Percentiles rank a stretch among this genome's conserved stretches.
phyloP scores from a whole-genome alignment of 371 early-diverging fungal genomes.

The Catenaria anguillulae region DNA sequence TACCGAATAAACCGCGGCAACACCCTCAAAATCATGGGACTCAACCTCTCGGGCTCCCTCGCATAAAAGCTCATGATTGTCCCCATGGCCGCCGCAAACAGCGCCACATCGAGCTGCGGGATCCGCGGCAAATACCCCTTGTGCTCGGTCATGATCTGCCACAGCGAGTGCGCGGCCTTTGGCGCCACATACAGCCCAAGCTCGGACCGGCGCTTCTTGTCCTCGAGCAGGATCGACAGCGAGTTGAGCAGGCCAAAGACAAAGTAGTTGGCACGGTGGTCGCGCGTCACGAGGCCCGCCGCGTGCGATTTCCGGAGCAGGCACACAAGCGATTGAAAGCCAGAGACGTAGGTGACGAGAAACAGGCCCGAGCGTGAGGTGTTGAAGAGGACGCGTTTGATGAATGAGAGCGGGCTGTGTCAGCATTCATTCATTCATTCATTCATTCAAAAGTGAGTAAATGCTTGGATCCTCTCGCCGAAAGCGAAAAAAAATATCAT shows the following conservation, averaged over 20 bases:
- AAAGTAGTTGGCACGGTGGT: slow-evolving; percentile 12
- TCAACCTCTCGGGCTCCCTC: not conserved
- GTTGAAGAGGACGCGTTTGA: not conserved
- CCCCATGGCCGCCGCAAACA: slow-evolving; percentile 12
- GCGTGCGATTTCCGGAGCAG: not conserved
- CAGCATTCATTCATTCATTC: no score
- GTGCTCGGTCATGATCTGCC: slow-evolving; percentile 15
- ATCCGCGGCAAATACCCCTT: slow-evolving; percentile 14
- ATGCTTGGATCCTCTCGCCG: no score
- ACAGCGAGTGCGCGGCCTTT: slow-evolving; percentile 21
- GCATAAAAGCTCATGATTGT: not conserved
- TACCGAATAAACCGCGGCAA: slow-evolving; percentile 1
- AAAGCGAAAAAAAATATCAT: not conserved
- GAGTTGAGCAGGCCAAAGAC: slow-evolving; percentile 11
- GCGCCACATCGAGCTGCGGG: slow-evolving; percentile 21
- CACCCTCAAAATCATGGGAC: not conserved
- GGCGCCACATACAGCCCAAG: slow-evolving; percentile 34
- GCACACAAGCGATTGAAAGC: slow-evolving; percentile 3
- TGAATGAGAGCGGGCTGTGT: not conserved
- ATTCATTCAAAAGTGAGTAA: no score
- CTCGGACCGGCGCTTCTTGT: slow-evolving; percentile 17
- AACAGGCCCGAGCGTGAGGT: not conserved
- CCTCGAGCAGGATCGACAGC: slow-evolving; percentile 20
- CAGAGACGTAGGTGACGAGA: slow-evolving; percentile 6
- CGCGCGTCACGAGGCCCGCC: not conserved